Base-by-base conservation (phyloP, 306 rosid species). In the Gastrolobium bilobum region DNA sequence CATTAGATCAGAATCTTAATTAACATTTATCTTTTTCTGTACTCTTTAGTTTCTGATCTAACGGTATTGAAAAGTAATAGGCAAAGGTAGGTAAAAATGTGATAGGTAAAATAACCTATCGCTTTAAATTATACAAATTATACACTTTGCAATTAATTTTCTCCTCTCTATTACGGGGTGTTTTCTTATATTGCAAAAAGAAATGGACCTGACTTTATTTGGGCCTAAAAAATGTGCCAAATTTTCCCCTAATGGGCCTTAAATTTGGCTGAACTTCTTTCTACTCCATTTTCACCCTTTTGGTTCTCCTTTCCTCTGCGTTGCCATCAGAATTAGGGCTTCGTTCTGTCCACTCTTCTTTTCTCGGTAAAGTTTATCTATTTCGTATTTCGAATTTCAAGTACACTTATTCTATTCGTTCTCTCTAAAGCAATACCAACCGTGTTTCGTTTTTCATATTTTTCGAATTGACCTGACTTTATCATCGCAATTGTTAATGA, bases 401-500 rank as follows among this genome's bases (percentile, higher is more conserved):
- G 6, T 31, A 35, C 44, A 60, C 6, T 5, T 60, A 6, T 35
- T 35, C 7, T 4, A 34, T 34, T 30, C n/a, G n/a, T 60, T 60
- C 10, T 26, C 2, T 13, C n/a, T 7, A 35, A 34, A 5, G 4
- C 67, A 34, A 34, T 35, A 60, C 44, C 44, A 13, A 13, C 30
- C 10, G 10, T 11, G 5, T 59, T 34, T 59, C 4, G 2, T 35
- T 60, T 52, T 60, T 60, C 10, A 1, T 7, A 60, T 60, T 29
- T 13, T 20, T 34, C 6, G 26, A 20, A 20, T 20, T 20, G 26
- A 20, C 26, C 26, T 20, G 26, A 20, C 26, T 20, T 20, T 5
- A 81, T 83, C 90, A 89, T 89, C 81, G 86, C 88, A 84, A 60
- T 62, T 48, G 2, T 40, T 79, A 67, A 60, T 15, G 86, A 87